Percentiles rank a stretch among this genome's conserved stretches.
phyloP scores from a whole-genome alignment of 257 asterid species.

The Plantago elongata region DNA sequence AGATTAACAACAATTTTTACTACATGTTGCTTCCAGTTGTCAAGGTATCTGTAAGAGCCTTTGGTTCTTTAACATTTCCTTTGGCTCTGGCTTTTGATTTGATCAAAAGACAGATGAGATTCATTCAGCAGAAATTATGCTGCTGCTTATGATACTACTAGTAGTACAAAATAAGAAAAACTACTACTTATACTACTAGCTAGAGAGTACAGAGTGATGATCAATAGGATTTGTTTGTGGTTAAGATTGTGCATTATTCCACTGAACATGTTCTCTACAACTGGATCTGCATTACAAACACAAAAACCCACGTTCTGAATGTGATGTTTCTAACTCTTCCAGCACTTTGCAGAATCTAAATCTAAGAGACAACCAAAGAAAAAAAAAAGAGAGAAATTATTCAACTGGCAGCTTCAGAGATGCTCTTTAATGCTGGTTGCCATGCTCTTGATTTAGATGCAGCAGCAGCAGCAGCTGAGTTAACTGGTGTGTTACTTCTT shows the following conservation, averaged over 20 bases:
- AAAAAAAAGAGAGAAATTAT: not conserved
- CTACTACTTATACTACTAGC: not conserved
- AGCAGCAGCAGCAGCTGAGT: constrained; percentile 20
- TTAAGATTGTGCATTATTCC: constrained; percentile 1
- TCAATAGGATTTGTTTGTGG: constrained; percentile 21
- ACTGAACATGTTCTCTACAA: constrained; percentile 24
- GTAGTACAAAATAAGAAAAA: constrained; percentile 3
- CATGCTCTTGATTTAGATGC: constrained; percentile 52
- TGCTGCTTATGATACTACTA: not conserved
- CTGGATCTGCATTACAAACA: constrained; percentile 16
- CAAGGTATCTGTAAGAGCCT: not conserved
- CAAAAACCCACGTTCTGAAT: constrained; percentile 26
- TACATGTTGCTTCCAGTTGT: not conserved
- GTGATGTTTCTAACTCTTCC: constrained; percentile 10
- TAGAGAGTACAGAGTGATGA: not conserved
- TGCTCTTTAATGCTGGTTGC: constrained; percentile 86
- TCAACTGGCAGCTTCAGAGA: constrained; percentile 73
- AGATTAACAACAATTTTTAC: not conserved
- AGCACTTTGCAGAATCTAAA: constrained; percentile 17
- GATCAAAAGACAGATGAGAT: not conserved
- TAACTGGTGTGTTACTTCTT: constrained; percentile 37
- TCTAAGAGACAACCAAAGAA: constrained; percentile 12
- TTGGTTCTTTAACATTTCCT: not conserved
- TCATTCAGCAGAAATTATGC: not conserved
- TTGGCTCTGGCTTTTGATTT: not conserved